Evolutionary conservation across 2,329 filamentous ascomycete genomes (phyloP).

Genomic region (Diplodia sapinea): DNA sequence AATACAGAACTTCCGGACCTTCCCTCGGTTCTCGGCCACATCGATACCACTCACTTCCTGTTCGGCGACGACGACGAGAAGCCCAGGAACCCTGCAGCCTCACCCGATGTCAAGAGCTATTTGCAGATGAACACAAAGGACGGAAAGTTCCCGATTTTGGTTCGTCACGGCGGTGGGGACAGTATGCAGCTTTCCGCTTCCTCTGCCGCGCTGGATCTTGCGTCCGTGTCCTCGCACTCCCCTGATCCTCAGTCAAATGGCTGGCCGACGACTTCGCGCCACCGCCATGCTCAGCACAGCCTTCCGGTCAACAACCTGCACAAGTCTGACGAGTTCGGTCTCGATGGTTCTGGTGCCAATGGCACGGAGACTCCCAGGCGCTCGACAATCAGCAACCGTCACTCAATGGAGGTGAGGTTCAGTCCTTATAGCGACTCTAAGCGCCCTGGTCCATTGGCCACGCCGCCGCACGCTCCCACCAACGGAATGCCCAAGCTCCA

Average conservation of each 20-base stretch:
- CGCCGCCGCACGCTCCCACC: constrained; percentile 62
- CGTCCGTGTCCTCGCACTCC: constrained; percentile 70
- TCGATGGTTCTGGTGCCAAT: constrained; percentile 37
- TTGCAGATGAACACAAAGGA: constrained; percentile 75
- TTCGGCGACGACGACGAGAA: constrained; percentile 76
- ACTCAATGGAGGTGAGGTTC: constrained; percentile 55
- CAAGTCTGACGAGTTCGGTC: constrained; percentile 47
- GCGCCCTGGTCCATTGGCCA: constrained; percentile 58
- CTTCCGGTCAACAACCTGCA: constrained; percentile 62
- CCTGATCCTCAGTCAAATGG: constrained; percentile 61
- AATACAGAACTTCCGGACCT: constrained; percentile 51
- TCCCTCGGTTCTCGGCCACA: constrained; percentile 70
- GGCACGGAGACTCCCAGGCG: constrained; percentile 34
- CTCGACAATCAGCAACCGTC: constrained; percentile 51
- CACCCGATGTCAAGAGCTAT: constrained; percentile 71
- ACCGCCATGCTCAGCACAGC: constrained; percentile 68
- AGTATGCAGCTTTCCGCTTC: constrained; percentile 74
- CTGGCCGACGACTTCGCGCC: constrained; percentile 63
- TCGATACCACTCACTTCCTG: constrained; percentile 83
- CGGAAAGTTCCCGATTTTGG: constrained; percentile 84
- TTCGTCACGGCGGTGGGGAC: constrained; percentile 66
- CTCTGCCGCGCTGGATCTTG: constrained; percentile 80
- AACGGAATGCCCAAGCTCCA: constrained; percentile 76
- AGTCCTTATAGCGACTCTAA: constrained; percentile 49
- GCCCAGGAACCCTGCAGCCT: constrained; percentile 55